These are phyloP conservation scores for Dentiscutata heterogama DNA, from an alignment of 371 early-diverging fungal genomes.

Conservation along the genomic window DNA sequence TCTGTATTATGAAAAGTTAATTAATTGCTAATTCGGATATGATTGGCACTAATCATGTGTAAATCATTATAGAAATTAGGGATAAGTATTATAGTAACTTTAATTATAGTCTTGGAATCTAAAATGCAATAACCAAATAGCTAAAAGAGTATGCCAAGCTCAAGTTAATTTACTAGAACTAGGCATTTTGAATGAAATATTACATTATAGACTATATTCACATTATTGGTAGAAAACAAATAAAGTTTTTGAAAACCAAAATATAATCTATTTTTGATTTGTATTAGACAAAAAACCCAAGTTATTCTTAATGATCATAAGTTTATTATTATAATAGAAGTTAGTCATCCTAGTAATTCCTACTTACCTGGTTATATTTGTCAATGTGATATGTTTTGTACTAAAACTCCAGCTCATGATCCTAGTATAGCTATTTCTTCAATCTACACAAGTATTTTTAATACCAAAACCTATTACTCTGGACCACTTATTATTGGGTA, in stretches of 20 bases:
- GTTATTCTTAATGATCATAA: background rate
- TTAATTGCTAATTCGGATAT: slow-evolving; percentile 20
- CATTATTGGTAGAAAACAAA: too few relatives aligned
- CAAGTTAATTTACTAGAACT: background rate
- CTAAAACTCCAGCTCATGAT: background rate
- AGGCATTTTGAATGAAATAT: background rate
- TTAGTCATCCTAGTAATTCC: background rate
- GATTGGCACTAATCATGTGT: background rate
- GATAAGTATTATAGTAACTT: background rate
- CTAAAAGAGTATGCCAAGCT: too few relatives aligned
- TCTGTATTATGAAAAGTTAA: too few relatives aligned
- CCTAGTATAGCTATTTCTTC: background rate
- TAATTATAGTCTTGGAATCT: too few relatives aligned
- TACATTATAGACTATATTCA: too few relatives aligned
- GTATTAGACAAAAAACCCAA: background rate
- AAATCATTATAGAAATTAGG: background rate
- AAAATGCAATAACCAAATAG: too few relatives aligned
- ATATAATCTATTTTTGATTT: background rate
- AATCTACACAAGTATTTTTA: too few relatives aligned
- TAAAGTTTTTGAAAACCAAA: background rate
- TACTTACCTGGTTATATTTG: background rate
- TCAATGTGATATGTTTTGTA: background rate
- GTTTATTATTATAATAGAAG: background rate
- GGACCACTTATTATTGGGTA: background rate
- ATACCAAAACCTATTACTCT: background rate